These are phyloP conservation scores for Cubamyces lactineus DNA, from an alignment of 768 basidiomycete species.

Conservation along the genomic window DNA sequence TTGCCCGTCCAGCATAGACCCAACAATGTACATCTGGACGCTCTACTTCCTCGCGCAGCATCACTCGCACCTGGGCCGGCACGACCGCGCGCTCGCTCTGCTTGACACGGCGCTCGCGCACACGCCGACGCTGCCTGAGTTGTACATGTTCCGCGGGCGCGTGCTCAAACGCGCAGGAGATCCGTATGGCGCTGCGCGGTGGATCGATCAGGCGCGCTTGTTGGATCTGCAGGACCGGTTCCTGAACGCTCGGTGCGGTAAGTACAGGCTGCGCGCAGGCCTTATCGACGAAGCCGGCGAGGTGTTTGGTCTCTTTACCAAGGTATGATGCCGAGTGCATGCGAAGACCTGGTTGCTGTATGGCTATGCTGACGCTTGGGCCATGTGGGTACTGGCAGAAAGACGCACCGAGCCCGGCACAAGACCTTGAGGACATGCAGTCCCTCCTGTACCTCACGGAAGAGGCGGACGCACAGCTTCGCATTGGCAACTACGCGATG, in stretches of 20 bases:
- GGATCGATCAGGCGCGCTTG: slow-evolving; percentile 78
- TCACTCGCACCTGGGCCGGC: slow-evolving; percentile 63
- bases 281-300: slow-evolving; percentile 74
- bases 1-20: slow-evolving; percentile 47
- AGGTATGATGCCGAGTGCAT: slow-evolving; percentile 48
- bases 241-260: slow-evolving; percentile 91
- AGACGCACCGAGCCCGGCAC: slow-evolving; percentile 72
- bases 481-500: slow-evolving; percentile 65
- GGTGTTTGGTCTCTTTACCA: slow-evolving; percentile 87
- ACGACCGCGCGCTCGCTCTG: slow-evolving; percentile 55
- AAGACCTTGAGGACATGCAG: slow-evolving; percentile 96
- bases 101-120: slow-evolving; percentile 73
- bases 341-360: too few species aligned
- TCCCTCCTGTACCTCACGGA: slow-evolving; percentile 85
- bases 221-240: slow-evolving; percentile 96
- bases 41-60: slow-evolving; percentile 95
- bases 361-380: neutral
- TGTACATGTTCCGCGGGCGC: slow-evolving; percentile 80
- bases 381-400: slow-evolving; percentile 55
- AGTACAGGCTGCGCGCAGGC: slow-evolving; percentile 86
- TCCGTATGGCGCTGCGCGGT: slow-evolving; percentile 66
- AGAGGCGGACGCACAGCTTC: slow-evolving; percentile 72
- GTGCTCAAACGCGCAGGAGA: slow-evolving; percentile 89
- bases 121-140: slow-evolving; percentile 92
- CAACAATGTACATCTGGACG: slow-evolving; percentile 90